Evolutionary conservation across 768 basidiomycete genomes (phyloP), one percentile per base, ranked within the genome.

Genomic region (Russula ochroleuca): DNA sequence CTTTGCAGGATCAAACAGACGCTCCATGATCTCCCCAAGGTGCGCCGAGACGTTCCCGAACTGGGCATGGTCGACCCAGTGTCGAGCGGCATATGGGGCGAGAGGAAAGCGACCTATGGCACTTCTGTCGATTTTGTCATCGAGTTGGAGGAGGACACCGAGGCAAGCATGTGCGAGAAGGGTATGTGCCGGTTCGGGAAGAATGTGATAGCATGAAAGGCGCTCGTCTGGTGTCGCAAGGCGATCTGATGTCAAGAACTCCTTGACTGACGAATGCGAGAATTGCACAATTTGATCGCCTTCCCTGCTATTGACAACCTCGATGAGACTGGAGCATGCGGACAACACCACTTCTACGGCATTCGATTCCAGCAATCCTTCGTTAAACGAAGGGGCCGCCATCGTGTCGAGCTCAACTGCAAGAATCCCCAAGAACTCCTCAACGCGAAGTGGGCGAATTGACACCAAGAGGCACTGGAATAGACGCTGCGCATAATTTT

Each of bases 401-500:
- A 11, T 9, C 13, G 0, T 3, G n/a, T 52, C 51, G n/a, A 52
- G n/a, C 9, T 13, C 33, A n/a, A 52, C 10, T n/a, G 51, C 19
- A 13, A 52, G 10, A 21, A 33, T 52, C 5, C 10, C 51, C 5
- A 31, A 33, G 4, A 52, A n/a, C 5, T 52, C 31, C 5, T 52
- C 10, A 7, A 35, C 51, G n/a, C 51, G 31, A n/a, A 52, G 33
- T 4, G 51, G 51, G 33, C 51, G 31, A 13, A 52, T 52, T 1
- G 63, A 50, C 15, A 61, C 33, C 1, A 35, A 31, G 17, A 64
- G 41, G 23, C 63, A 64, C 28, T 60, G 41, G 19, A 64, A 53
- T 3, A 64, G 28, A 13, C 59, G 63, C 8, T 53, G 57, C 1
- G 57, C 57, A 49, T 51, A 51, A 19, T 35, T 10, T n/a, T 33